Evolutionary conservation across 768 basidiomycete genomes (phyloP), one percentile per base, ranked within the genome.

Genomic region (Pleurotus salmoneostramineus): DNA sequence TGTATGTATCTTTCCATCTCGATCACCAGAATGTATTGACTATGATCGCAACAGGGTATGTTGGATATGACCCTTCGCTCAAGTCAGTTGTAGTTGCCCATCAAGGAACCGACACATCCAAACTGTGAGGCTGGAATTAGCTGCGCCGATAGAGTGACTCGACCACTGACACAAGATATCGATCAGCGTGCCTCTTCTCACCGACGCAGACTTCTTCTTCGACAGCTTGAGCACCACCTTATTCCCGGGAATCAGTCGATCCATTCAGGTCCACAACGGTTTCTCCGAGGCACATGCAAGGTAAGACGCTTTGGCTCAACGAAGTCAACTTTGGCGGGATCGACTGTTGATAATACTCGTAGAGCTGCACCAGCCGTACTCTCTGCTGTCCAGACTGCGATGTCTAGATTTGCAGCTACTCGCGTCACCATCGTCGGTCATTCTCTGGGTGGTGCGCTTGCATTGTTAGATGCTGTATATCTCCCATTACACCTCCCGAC

Each of bases 391-490:
- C 55, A 72, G 59, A 57, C 56, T 0, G 66, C 75, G 6, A 72
- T 81, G 56, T 61, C 72, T 8, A 60, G 59, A 7, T 70, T 75
- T 59, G 60, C 62, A 1, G 72, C 77, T 2, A 74, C 58, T 0
- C 61, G 69, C 5, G 75, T 83, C 32, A 73, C 78, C 2, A 65
- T 77, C 44, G 75, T 80, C 45, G 80, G 82, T 1, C 80, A 81
- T 57, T 77, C 77, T 48, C 70, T 82, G 72, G 81, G 83, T 48
- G 84, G 75, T 35, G 83, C 83, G 1, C 67, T 86, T 51, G 71
- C 82, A 4, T 72, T 87, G 11, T 72, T 88, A 12, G 83, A 86
- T 56, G 71, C 78, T 8, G 72, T 87, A 40, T 85, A 78, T 62
- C 74, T 88, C 17, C 78, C 78, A 6, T 67, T 82, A 27, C 78